Percentiles rank a stretch among this genome's conserved stretches.
Evolutionary conservation across 2,329 filamentous ascomycete species (phyloP).

Genomic region (Zymoseptoria passerinii): DNA sequence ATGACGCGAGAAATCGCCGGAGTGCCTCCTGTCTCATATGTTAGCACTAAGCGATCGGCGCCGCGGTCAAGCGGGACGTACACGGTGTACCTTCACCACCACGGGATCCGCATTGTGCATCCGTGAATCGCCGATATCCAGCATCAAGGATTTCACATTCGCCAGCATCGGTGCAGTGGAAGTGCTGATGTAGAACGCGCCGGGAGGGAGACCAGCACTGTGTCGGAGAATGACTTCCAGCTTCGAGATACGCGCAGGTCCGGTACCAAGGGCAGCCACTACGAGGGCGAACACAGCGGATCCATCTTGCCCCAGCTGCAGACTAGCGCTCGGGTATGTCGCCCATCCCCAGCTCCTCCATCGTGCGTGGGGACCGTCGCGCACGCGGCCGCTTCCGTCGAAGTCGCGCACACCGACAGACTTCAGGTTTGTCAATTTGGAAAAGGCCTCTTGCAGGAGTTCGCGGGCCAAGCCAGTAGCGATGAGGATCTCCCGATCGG

Average conservation of each 20-base stretch:
- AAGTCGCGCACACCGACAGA: slow-evolving; percentile 54
- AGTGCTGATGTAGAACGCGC: slow-evolving; percentile 12
- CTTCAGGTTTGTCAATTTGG: slow-evolving; percentile 46
- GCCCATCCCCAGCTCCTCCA: slow-evolving; percentile 51
- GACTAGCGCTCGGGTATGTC: background rate
- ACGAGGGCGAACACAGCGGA: slow-evolving; percentile 14
- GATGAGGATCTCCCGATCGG: slow-evolving; percentile 19
- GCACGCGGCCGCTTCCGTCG: slow-evolving; percentile 40
- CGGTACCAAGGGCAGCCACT: slow-evolving; percentile 15
- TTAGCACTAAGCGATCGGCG: background rate
- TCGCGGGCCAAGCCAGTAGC: slow-evolving; percentile 42
- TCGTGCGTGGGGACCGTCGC: slow-evolving; percentile 36
- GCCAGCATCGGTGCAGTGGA: slow-evolving; percentile 9
- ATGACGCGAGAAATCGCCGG: slow-evolving; percentile 14
- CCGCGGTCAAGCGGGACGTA: background rate
- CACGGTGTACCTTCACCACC: background rate
- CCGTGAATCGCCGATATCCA: slow-evolving; percentile 1
- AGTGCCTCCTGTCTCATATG: slow-evolving; percentile 2
- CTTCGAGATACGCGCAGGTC: slow-evolving; percentile 10
- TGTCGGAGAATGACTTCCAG: slow-evolving; percentile 23
- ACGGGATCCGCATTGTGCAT: background rate
- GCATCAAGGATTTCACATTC: slow-evolving; percentile 15
- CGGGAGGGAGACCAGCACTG: background rate
- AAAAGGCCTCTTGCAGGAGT: slow-evolving; percentile 51
- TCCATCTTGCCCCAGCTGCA: background rate